Evolutionary conservation across 495 filamentous ascomycete species (phyloP).

Genomic region (Talaromyces trachyspermus): DNA sequence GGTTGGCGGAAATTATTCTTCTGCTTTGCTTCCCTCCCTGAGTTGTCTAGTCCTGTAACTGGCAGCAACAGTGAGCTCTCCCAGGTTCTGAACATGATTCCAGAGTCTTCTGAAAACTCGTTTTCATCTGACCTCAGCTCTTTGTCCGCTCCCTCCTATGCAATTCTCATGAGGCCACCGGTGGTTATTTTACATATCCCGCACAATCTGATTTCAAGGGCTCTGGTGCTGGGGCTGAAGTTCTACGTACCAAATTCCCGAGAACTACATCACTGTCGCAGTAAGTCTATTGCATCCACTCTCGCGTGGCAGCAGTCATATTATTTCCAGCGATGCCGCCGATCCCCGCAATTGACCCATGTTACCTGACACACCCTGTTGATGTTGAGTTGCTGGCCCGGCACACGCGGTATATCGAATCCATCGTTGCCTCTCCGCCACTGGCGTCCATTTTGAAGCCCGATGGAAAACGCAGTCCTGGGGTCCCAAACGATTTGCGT

Average conservation of each 20-base stretch:
- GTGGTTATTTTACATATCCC: constrained; percentile 7
- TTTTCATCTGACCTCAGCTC: constrained; percentile 1
- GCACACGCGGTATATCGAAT: constrained; percentile 33
- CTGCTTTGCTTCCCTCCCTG: constrained; percentile 9
- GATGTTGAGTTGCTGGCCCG: constrained; percentile 37
- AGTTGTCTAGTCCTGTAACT: not conserved
- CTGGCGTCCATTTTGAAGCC: constrained; percentile 25
- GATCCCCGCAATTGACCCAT: constrained; percentile 17
- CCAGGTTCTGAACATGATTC: not conserved
- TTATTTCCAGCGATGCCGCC: constrained; percentile 9
- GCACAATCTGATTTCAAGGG: not conserved
- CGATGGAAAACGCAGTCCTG: not conserved
- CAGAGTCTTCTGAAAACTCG: not conserved
- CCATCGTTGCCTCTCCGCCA: constrained; percentile 28
- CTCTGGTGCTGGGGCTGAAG: not conserved
- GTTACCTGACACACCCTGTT: constrained; percentile 19
- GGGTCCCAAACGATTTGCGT: constrained; percentile 14
- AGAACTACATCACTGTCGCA: constrained; percentile 13
- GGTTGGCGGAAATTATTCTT: constrained; percentile 4
- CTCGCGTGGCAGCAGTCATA: constrained; percentile 17
- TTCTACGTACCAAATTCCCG: constrained; percentile 1
- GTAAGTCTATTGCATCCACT: constrained; percentile 16
- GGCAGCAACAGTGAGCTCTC: not conserved
- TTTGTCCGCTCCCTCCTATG: not conserved
- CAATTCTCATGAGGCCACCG: not conserved